Percentiles rank a stretch among this genome's conserved stretches.
Evolutionary conservation across 768 basidiomycete species (phyloP).

Genomic region (Ramaria sp.): DNA sequence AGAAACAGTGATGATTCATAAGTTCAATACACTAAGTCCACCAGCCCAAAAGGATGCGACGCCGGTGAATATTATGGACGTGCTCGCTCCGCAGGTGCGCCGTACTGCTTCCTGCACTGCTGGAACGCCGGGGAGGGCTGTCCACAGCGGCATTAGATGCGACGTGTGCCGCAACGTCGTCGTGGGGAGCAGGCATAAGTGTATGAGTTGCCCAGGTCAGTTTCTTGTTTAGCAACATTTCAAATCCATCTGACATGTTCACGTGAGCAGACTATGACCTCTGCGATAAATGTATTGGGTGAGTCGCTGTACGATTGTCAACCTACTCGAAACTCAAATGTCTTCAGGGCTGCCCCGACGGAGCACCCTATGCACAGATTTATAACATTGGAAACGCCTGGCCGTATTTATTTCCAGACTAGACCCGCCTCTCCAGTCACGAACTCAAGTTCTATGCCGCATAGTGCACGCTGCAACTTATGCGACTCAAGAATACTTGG

Average conservation of each 20-base stretch:
- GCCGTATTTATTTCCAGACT: conserved; percentile 53
- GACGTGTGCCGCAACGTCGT: conserved; percentile 50
- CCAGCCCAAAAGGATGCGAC: neutral
- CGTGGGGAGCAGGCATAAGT: conserved; percentile 66
- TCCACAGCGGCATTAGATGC: conserved; percentile 54
- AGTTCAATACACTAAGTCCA: conserved; percentile 5
- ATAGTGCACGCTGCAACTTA: conserved; percentile 63
- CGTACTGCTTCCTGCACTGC: neutral
- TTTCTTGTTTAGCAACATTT: conserved; percentile 2
- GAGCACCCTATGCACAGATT: conserved; percentile 53
- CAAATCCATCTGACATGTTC: neutral
- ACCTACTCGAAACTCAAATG: neutral
- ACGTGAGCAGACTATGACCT: conserved; percentile 53
- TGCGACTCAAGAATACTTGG: conserved; percentile 66
- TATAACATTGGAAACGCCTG: conserved; percentile 55
- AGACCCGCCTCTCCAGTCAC: conserved; percentile 26
- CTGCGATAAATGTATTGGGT: conserved; percentile 44
- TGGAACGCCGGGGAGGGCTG: conserved; percentile 16
- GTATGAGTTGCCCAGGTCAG: conserved; percentile 62
- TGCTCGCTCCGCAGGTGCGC: neutral
- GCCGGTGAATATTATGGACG: neutral
- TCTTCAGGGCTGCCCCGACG: conserved; percentile 24
- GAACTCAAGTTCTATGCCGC: conserved; percentile 20
- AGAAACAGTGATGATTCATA: conserved; percentile 5
- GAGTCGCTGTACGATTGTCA: conserved; percentile 31